Percentiles rank a stretch among this genome's conserved stretches.
These are phyloP conservation scores for Candida maltosa DNA, from an alignment of 805 yeast genomes.

Conservation along the genomic window DNA sequence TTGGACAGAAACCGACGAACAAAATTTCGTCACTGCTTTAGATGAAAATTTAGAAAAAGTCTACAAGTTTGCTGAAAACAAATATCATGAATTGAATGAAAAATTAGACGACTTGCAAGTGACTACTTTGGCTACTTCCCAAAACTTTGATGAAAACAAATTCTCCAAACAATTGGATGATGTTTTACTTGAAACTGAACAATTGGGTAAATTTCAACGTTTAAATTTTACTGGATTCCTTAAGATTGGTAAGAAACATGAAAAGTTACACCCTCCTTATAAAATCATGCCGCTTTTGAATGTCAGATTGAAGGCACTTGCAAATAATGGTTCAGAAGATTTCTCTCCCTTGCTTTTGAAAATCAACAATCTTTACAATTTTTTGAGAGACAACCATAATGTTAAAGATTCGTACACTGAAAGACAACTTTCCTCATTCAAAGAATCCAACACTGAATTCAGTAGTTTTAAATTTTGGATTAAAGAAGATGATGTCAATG, in stretches of 20 bases:
- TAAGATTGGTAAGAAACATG: slow-evolving; percentile 94
- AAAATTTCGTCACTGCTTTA: slow-evolving; percentile 59
- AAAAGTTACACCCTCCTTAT: slow-evolving; percentile 80
- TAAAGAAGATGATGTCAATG: slow-evolving; percentile 91
- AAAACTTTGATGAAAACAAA: slow-evolving; percentile 50
- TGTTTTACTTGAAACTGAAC: slow-evolving; percentile 70
- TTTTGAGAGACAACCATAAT: slow-evolving; percentile 70
- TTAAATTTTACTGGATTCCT: slow-evolving; percentile 92
- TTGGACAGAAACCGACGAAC: slow-evolving; percentile 75
- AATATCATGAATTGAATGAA: slow-evolving; percentile 66
- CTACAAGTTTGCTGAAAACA: slow-evolving; percentile 64
- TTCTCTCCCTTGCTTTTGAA: slow-evolving; percentile 87
- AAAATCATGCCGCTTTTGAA: slow-evolving; percentile 88
- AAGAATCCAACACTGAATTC: slow-evolving; percentile 39
- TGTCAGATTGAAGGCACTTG: slow-evolving; percentile 81
- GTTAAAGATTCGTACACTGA: slow-evolving; percentile 45
- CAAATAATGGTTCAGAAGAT: slow-evolving; percentile 93
- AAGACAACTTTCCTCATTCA: slow-evolving; percentile 49
- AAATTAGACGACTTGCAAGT: slow-evolving; percentile 64
- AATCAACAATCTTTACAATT: slow-evolving; percentile 75
- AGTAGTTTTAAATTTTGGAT: slow-evolving; percentile 89
- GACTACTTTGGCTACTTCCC: slow-evolving; percentile 39
- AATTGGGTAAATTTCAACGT: slow-evolving; percentile 85
- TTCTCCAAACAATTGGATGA: slow-evolving; percentile 74
- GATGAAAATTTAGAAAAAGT: slow-evolving; percentile 76